These are phyloP conservation scores for Claviceps cyperi DNA, from an alignment of 2,329 filamentous ascomycete species.

Conservation along the genomic window DNA sequence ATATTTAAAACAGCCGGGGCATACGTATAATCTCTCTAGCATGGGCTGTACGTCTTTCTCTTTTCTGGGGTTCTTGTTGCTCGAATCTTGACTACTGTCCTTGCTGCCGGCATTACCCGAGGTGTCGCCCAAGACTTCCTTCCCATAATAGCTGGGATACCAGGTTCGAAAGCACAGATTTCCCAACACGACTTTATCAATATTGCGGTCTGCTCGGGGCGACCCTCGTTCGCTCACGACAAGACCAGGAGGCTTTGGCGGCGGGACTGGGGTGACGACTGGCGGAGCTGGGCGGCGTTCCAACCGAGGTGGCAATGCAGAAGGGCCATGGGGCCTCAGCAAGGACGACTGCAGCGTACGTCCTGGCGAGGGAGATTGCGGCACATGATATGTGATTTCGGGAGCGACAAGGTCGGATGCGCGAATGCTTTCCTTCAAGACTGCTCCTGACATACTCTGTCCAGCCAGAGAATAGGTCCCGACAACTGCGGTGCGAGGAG, in stretches of 20 bases:
- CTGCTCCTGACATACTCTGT: slow-evolving; percentile 3
- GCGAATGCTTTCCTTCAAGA: slow-evolving; percentile 13
- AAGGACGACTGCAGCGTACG: slow-evolving; percentile 15
- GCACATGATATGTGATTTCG: slow-evolving; percentile 26
- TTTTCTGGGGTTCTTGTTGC: slow-evolving; percentile 17
- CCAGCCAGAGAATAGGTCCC: neutral
- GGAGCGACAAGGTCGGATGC: slow-evolving; percentile 23
- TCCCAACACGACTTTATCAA: slow-evolving; percentile 75
- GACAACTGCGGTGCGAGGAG: neutral
- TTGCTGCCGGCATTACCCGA: slow-evolving; percentile 16
- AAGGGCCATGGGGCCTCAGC: slow-evolving; percentile 20
- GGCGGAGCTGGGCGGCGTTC: slow-evolving; percentile 14
- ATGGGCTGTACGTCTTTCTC: slow-evolving; percentile 26
- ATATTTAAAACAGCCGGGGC: slow-evolving; percentile 90
- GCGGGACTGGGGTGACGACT: slow-evolving; percentile 18
- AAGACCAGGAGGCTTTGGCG: slow-evolving; percentile 20
- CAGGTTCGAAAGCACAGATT: slow-evolving; percentile 74
- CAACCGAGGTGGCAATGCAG: slow-evolving; percentile 17
- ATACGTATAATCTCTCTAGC: slow-evolving; percentile 67
- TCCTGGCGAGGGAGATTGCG: slow-evolving; percentile 17
- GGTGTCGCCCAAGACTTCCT: slow-evolving; percentile 47
- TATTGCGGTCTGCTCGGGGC: slow-evolving; percentile 51
- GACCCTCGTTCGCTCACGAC: slow-evolving; percentile 19
- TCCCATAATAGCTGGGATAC: slow-evolving; percentile 85
- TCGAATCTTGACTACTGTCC: slow-evolving; percentile 15